Percentiles rank a stretch among this genome's conserved stretches.
These are phyloP conservation scores for Albizia julibrissin DNA, from an alignment of 306 rosid genomes.

Conservation along the genomic window DNA sequence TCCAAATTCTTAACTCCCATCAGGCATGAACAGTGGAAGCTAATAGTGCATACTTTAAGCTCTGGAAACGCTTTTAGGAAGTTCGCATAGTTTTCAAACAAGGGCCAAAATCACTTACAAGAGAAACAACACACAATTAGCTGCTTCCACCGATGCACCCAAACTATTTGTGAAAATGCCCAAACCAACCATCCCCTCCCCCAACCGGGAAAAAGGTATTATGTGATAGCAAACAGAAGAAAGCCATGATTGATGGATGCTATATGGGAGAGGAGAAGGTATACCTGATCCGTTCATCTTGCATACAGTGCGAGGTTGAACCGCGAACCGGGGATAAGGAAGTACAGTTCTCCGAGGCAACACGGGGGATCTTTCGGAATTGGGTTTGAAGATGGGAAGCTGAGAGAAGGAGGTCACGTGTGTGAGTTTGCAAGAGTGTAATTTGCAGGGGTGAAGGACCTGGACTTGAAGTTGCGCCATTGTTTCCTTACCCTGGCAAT, in stretches of 20 bases:
- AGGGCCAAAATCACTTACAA: neutral
- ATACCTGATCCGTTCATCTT: slow-evolving; percentile 63
- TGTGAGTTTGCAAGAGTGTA: slow-evolving; percentile 26
- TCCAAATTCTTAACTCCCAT: neutral
- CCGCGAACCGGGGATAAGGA: slow-evolving; percentile 17
- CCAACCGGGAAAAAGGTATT: neutral
- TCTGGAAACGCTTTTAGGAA: neutral
- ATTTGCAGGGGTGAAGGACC: slow-evolving; percentile 35
- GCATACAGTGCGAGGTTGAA: slow-evolving; percentile 44
- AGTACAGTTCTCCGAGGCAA: slow-evolving; percentile 1
- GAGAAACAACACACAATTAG: neutral
- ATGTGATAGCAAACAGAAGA: neutral
- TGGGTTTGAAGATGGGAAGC: slow-evolving; percentile 29
- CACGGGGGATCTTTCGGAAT: neutral
- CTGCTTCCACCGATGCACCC: slow-evolving; percentile 17
- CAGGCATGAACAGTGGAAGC: neutral
- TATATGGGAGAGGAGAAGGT: neutral
- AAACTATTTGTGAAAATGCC: slow-evolving; percentile 48
- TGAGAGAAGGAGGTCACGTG: slow-evolving; percentile 33
- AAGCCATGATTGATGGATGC: neutral
- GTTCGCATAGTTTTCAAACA: neutral
- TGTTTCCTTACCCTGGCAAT: neutral
- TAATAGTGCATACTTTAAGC: neutral
- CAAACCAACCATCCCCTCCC: neutral
- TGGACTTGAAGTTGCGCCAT: slow-evolving; percentile 47